These are phyloP conservation scores for Wickerhamiella hasegawae DNA, from an alignment of 805 yeast genomes.

Conservation along the genomic window DNA sequence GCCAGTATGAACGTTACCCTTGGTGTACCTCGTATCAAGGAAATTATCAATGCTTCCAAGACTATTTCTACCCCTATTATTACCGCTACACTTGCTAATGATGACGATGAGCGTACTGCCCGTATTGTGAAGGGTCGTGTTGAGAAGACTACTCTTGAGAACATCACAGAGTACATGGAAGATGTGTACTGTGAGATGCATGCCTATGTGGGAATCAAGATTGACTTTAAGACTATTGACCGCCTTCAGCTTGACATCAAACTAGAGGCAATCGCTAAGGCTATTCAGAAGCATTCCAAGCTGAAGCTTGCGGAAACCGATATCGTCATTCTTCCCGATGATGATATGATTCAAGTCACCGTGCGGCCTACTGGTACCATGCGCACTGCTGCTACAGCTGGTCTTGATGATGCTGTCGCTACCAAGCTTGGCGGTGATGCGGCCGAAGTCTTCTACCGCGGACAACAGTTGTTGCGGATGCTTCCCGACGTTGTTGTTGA, in stretches of 20 bases:
- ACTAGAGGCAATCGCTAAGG: conserved; percentile 70
- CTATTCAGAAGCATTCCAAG: conserved; percentile 74
- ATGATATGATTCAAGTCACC: conserved; percentile 30
- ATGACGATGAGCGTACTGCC: conserved; percentile 92
- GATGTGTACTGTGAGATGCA: conserved; percentile 76
- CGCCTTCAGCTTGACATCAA: conserved; percentile 78
- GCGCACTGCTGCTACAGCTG: not conserved
- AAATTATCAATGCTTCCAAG: conserved; percentile 93
- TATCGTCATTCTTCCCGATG: conserved; percentile 49
- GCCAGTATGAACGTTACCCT: conserved; percentile 97
- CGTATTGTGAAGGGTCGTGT: conserved; percentile 96
- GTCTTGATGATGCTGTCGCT: conserved; percentile 2
- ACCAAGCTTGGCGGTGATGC: conserved; percentile 14
- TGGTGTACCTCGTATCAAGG: conserved; percentile 99
- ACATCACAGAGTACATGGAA: conserved; percentile 77
- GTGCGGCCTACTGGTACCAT: conserved; percentile 7
- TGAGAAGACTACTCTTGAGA: conserved; percentile 78
- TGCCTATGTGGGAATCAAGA: conserved; percentile 64
- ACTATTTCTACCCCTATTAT: conserved; percentile 92
- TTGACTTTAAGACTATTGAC: conserved; percentile 75
- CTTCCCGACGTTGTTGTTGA: conserved; percentile 81
- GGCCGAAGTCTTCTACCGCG: conserved; percentile 60
- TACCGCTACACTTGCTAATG: conserved; percentile 83
- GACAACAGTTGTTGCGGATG: conserved; percentile 76
- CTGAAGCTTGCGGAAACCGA: conserved; percentile 65